These are phyloP conservation scores for Globisporangium parvum DNA, from an alignment of 352 stramenopile genomes.

Conservation along the genomic window DNA sequence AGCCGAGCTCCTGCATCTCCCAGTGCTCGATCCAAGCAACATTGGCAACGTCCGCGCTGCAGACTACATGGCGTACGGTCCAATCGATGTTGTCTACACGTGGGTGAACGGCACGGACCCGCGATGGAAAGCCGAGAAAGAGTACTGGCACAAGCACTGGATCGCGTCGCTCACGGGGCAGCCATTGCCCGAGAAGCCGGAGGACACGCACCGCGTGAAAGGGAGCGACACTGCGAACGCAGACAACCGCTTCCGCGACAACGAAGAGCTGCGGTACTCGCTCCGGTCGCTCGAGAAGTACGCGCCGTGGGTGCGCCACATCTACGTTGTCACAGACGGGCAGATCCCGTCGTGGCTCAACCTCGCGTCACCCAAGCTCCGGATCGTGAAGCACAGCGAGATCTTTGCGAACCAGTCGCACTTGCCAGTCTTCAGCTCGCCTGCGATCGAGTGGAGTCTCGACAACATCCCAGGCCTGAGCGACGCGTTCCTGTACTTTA, in stretches of 20 bases:
- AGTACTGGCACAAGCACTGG: constrained; percentile 87
- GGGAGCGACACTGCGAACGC: constrained; percentile 69
- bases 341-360: constrained; percentile 94
- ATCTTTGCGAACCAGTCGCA: constrained; percentile 90
- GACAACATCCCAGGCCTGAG: constrained; percentile 91
- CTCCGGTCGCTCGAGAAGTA: constrained; percentile 93
- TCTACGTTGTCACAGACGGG: constrained; percentile 93
- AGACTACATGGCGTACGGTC: constrained; percentile 63
- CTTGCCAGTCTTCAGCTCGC: constrained; percentile 92
- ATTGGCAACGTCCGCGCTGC: constrained; percentile 55
- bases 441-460: constrained; percentile 92
- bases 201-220: constrained; percentile 38
- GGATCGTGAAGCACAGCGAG: constrained; percentile 84
- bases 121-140: constrained; percentile 86
- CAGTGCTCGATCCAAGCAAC: constrained; percentile 26
- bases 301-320: constrained; percentile 91
- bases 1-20: constrained; percentile 7
- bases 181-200: constrained; percentile 49
- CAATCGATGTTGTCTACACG: constrained; percentile 95
- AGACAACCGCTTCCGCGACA: constrained; percentile 92
- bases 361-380: constrained; percentile 68
- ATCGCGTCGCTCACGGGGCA: constrained; percentile 79
- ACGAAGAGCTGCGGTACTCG: constrained; percentile 91
- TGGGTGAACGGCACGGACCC: constrained; percentile 95
- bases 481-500: constrained; percentile 94